Evolutionary conservation across 202 grass and related monocot species (phyloP), one percentile per base, ranked within the genome.

Genomic region (Saccharum hybrid): DNA sequence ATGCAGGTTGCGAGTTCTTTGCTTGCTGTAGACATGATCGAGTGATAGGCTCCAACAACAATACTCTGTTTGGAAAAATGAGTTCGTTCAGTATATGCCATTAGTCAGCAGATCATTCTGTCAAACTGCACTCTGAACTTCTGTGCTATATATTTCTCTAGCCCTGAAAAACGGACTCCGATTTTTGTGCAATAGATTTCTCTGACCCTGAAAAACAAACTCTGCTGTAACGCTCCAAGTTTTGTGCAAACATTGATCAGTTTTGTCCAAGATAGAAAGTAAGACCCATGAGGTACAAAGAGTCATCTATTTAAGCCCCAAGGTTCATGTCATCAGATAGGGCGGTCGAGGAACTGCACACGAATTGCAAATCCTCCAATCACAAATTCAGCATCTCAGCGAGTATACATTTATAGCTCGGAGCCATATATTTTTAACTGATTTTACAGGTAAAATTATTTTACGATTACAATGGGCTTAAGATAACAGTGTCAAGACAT

Each of bases 371-470:
- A 8, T 15, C n/a, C 18, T n/a, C 11, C 37, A 14, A 15, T 14
- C 22, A 8, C 40, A 64, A 64, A n/a, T 33, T 34, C 9, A 21
- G 22, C 21, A 43, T 46, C 41, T 36, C 28, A 74, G 9, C 1
- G 1, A 33, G 13, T 12, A 15, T 1, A 10, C 3, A 1, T 11
- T 42, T 46, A 7, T 0, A 0, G n/a, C 8, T 9, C 22, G 4
- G 22, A 7, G 18, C 12, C 19, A 8, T 75, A 34, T 19, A 52
- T 60, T 75, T 48, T 31, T 52, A 19, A 41, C 22, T 43, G 21
- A 77, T 19, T 43, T 26, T 77, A 77, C 34, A 57, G 16, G 71
- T 2, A 74, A 49, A 30, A 59, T 59, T 72, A 48, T 72, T 72
- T 8, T 2, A 40, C 3, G 4, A 52, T 67, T n/a, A n/a, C n/a